Evolutionary conservation across 2,329 filamentous ascomycete species (phyloP).

Genomic region (Chalaropsis thielavioides): DNA sequence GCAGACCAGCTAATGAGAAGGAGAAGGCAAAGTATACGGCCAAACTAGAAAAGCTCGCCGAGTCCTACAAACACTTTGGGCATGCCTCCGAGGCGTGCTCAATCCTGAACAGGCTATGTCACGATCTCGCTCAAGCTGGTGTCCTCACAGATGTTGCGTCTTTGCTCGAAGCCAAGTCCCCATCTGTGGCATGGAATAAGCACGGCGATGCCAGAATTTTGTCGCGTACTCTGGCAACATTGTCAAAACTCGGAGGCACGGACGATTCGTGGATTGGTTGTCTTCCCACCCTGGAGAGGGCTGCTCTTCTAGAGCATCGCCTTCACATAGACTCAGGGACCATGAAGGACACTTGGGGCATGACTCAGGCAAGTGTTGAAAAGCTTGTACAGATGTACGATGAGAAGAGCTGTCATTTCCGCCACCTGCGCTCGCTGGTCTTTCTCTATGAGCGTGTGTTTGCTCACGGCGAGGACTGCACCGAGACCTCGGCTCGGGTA

Average conservation of each 20-base stretch:
- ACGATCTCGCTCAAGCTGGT: conserved; percentile 44
- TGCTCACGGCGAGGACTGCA: conserved; percentile 13
- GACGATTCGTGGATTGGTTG: conserved; percentile 42
- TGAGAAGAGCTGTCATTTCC: conserved; percentile 35
- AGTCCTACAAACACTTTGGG: conserved; percentile 40
- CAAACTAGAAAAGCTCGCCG: conserved; percentile 54
- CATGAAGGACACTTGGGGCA: conserved; percentile 25
- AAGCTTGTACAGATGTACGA: conserved; percentile 37
- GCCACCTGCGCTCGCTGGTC: conserved; percentile 38
- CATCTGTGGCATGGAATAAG: conserved; percentile 39
- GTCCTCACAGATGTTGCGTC: conserved; percentile 39
- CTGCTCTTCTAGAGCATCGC: conserved; percentile 44
- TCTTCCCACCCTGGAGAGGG: conserved; percentile 37
- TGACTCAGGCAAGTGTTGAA: conserved; percentile 33
- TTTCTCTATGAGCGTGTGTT: conserved; percentile 27
- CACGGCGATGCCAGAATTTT: conserved; percentile 37
- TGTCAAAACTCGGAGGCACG: conserved; percentile 41
- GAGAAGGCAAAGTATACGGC: conserved; percentile 43
- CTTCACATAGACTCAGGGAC: conserved; percentile 20
- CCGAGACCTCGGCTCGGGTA: not conserved
- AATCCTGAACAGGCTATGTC: conserved; percentile 46
- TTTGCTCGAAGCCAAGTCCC: conserved; percentile 34
- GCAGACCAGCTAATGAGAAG: conserved; percentile 39
- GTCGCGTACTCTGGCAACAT: conserved; percentile 43
- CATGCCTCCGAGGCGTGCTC: conserved; percentile 42